These are phyloP conservation scores for Boletus reticuloceps DNA, from an alignment of 768 basidiomycete genomes.

Conservation along the genomic window DNA sequence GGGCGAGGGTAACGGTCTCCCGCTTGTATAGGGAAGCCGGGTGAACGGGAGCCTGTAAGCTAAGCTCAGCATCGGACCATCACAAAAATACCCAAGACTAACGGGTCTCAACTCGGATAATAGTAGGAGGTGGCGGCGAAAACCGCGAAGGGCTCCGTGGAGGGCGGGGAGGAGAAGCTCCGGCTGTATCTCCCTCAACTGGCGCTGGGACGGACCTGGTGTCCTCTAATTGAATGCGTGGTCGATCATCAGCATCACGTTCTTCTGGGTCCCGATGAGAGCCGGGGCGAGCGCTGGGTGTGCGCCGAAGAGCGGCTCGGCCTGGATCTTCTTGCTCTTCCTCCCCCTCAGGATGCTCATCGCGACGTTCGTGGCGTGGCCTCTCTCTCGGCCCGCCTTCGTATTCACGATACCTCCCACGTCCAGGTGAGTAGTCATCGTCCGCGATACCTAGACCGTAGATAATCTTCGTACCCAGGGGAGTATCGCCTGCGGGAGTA, in stretches of 20 bases:
- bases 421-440: constrained; percentile 11
- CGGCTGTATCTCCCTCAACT: constrained; percentile 9
- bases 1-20: constrained; percentile 10
- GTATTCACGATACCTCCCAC: background rate
- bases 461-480: constrained; percentile 14
- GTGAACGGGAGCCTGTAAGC: constrained; percentile 15
- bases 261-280: constrained; percentile 9
- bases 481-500: constrained; percentile 2
- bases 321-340: constrained; percentile 12
- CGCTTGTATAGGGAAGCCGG: constrained; percentile 5
- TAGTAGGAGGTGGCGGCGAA: constrained; percentile 28
- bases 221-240: constrained; percentile 8
- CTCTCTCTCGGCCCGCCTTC: constrained; percentile 8
- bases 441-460: constrained; percentile 9
- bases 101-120: constrained; percentile 30
- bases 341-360: background rate
- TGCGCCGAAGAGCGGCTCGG: constrained; percentile 1
- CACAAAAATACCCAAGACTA: background rate
- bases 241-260: constrained; percentile 14
- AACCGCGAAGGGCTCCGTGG: background rate
- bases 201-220: constrained; percentile 7
- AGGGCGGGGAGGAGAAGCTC: background rate
- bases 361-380: background rate
- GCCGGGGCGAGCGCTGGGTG: constrained; percentile 14
- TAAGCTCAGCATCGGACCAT: constrained; percentile 3